Evolutionary conservation across 2,329 filamentous ascomycete species (phyloP).

Genomic region (Fusarium sp.): DNA sequence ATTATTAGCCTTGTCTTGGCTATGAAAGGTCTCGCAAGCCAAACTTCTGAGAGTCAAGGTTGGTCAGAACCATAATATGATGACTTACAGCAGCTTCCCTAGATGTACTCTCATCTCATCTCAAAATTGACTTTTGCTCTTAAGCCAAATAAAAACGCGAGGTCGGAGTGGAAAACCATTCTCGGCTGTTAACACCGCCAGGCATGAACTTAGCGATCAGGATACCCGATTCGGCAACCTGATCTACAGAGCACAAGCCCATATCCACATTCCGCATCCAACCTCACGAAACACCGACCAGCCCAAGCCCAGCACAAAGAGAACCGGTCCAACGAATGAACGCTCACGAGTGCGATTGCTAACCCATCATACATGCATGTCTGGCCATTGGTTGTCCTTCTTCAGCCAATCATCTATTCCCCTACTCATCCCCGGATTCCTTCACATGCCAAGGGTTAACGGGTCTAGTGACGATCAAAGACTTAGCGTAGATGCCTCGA

Average conservation of each 20-base stretch:
- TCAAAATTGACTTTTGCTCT: not conserved
- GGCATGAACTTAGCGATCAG: conserved; percentile 26
- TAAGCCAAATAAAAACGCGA: not conserved
- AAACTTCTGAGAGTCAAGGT: not conserved
- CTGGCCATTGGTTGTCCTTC: not conserved
- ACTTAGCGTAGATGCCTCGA: not conserved
- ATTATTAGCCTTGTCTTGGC: not conserved
- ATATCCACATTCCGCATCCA: not conserved
- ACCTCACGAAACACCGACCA: not conserved
- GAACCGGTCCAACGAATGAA: not conserved
- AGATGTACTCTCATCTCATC: not conserved
- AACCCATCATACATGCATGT: not conserved
- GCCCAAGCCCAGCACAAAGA: not conserved
- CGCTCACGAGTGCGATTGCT: not conserved
- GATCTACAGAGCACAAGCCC: not conserved
- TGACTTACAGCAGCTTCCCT: not conserved
- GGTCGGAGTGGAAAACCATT: not conserved
- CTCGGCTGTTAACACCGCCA: not conserved
- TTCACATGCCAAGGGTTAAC: conserved; percentile 16
- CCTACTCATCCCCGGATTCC: conserved; percentile 8
- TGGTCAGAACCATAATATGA: not conserved
- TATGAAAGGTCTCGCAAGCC: not conserved
- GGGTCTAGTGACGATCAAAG: conserved; percentile 3
- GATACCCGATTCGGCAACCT: conserved; percentile 31
- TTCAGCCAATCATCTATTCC: conserved; percentile 10